These are phyloP conservation scores for Schizosaccharomyces japonicus DNA, from an alignment of 805 yeast species.

Conservation along the genomic window DNA sequence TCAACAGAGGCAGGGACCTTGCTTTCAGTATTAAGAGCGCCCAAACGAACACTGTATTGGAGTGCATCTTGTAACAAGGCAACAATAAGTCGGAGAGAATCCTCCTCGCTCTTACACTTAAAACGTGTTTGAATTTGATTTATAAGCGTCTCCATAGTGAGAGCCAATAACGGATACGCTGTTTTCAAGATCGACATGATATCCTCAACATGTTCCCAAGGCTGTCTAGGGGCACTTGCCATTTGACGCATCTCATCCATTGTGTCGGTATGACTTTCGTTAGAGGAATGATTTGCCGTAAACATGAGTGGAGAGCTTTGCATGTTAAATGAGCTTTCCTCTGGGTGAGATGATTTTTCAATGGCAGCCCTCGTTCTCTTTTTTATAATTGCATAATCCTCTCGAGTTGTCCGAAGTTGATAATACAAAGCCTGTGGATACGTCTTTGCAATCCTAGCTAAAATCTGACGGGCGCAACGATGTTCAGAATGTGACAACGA, in stretches of 20 bases:
- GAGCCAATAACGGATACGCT: slow-evolving; percentile 79
- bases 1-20: slow-evolving; percentile 78
- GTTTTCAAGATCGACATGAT: slow-evolving; percentile 89
- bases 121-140: slow-evolving; percentile 87
- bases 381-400: slow-evolving; percentile 72
- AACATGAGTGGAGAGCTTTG: no score
- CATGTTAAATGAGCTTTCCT: no score
- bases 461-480: slow-evolving; percentile 58
- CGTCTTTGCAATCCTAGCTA: slow-evolving; percentile 79
- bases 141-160: slow-evolving; percentile 79
- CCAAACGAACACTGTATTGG: slow-evolving; percentile 63
- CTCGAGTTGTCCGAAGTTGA: slow-evolving; percentile 83
- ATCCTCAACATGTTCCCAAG: slow-evolving; percentile 85
- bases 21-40: slow-evolving; percentile 71
- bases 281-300: no score
- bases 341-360: no score
- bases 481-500: slow-evolving; percentile 84
- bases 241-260: no score
- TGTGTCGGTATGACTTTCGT: no score
- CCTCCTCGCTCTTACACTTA: slow-evolving; percentile 85
- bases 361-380: slow-evolving; percentile 42
- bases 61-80: slow-evolving; percentile 86
- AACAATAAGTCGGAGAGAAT: slow-evolving; percentile 76
- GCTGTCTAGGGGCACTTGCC: slow-evolving; percentile 24
- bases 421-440: slow-evolving; percentile 94